Evolutionary conservation across 805 yeast species (phyloP).

Genomic region (Metschnikowia arizonensis): DNA sequence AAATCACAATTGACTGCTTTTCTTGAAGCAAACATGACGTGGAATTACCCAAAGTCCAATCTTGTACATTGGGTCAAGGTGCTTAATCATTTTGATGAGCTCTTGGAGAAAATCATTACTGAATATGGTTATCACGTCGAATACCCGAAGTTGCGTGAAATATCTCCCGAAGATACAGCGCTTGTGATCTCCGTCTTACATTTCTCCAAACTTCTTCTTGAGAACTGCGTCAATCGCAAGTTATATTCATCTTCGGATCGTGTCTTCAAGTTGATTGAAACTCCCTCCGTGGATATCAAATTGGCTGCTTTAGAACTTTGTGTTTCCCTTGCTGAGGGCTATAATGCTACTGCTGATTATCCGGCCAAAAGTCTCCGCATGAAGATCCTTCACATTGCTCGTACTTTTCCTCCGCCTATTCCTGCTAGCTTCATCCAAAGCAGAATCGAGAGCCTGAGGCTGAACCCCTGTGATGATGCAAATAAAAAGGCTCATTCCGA

Average conservation of each 20-base stretch:
- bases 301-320: slow-evolving; percentile 58
- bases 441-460: slow-evolving; percentile 14
- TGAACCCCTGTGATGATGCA: neutral
- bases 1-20: slow-evolving; percentile 35
- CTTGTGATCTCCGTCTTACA: slow-evolving; percentile 50
- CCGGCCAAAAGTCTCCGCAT: slow-evolving; percentile 44
- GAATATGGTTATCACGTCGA: slow-evolving; percentile 51
- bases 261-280: slow-evolving; percentile 52
- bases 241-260: slow-evolving; percentile 65
- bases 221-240: slow-evolving; percentile 63
- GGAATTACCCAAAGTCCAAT: slow-evolving; percentile 67
- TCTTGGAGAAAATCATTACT: slow-evolving; percentile 50
- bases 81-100: slow-evolving; percentile 68
- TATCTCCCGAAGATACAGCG: slow-evolving; percentile 44
- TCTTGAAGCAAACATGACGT: slow-evolving; percentile 36
- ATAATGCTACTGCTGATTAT: slow-evolving; percentile 38
- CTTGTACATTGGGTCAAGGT: slow-evolving; percentile 73
- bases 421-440: slow-evolving; percentile 36
- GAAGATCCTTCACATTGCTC: slow-evolving; percentile 51
- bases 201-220: slow-evolving; percentile 61
- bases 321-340: slow-evolving; percentile 57
- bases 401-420: slow-evolving; percentile 47
- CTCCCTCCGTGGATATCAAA: slow-evolving; percentile 57
- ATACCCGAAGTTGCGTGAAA: slow-evolving; percentile 42
- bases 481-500: slow-evolving; percentile 24